Conservation (phyloP, 2,329 filamentous ascomycete genomes). For the Fusarium marasasianum region DNA sequence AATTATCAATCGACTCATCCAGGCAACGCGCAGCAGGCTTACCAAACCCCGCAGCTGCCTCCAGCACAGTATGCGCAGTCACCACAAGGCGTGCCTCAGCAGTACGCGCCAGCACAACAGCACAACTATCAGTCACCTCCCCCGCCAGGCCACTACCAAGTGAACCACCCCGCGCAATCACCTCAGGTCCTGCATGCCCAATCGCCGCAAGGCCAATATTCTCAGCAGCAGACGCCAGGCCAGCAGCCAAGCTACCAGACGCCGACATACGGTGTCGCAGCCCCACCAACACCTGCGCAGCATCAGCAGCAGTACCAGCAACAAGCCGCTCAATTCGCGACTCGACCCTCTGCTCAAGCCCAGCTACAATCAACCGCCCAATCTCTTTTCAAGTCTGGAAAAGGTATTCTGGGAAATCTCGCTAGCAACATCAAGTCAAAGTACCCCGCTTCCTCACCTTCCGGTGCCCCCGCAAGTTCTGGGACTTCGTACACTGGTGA, state of each 20-base stretch:
- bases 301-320: slow-evolving; percentile 13
- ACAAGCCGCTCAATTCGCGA: slow-evolving; percentile 20
- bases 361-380: slow-evolving; percentile 10
- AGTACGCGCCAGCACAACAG: background rate
- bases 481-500: background rate
- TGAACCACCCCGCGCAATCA: background rate
- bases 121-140: background rate
- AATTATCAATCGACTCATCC: background rate
- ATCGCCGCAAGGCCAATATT: background rate
- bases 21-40: background rate
- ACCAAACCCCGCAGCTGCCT: background rate
- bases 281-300: slow-evolving; percentile 3
- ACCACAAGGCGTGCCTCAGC: background rate
- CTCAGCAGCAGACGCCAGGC: background rate
- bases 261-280: slow-evolving; percentile 13
- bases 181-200: background rate
- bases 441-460: slow-evolving; percentile 4
- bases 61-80: background rate
- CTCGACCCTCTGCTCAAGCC: background rate
- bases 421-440: slow-evolving; percentile 31
- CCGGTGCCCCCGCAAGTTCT: background rate
- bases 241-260: background rate
- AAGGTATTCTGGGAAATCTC: slow-evolving; percentile 13
- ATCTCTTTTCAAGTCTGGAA: slow-evolving; percentile 19
- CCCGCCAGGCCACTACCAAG: background rate